Base-by-base conservation (phyloP, 139 green algal genomes). In the Axilococcus clingmanii region DNA sequence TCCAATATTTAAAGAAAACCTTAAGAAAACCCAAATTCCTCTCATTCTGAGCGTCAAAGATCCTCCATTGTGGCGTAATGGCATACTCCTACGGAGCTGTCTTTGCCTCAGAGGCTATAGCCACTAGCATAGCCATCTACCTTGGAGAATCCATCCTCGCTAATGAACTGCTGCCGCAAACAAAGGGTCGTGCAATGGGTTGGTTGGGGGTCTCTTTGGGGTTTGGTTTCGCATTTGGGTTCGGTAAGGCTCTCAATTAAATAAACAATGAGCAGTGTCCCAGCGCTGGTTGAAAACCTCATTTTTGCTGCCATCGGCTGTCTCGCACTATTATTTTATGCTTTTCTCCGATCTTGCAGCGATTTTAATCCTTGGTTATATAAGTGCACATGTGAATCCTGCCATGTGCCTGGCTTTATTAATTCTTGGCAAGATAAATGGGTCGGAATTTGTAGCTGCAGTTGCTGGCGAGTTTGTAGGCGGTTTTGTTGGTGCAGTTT, bases 401-500 rank as follows among this genome's bases (percentile, higher is more conserved):
- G 62, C 62, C 11, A 37, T 48, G 0, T 51, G 27, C 30, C 48
- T 71, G 4, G 62, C 62, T 7, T 44, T 63, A 3, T 53, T 53
- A 31, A 43, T 71, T 5, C 20, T 56, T 4, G 62, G 55, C n/a
- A 36, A 61, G 27, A 44, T 55, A 17, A 17, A 35, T 7, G 25
- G 24, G 2, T 4, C 15, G 1, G 49, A 57, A 33, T 69, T 77
- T 25, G 27, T 71, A 4, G 70, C 52, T 9, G 40, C 72, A n/a
- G 47, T 44, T 6, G 53, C 33, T 15, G 37, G 29, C 11, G 53
- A 83, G 49, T 61, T 77, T 43, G 19, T 64, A 3, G 74, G 74
- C 14, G 63, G 65, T 15, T 79, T 82, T 34, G 4, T 82, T 17
- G 70, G 72, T 29, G 69, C 70, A 7, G 48, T 76, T 8, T 19